A percentile compares a stretch with the other conserved stretches of the same genome.
Conservation (phyloP, 2,329 filamentous ascomycete genomes). For the Arachnomyces sp. region DNA sequence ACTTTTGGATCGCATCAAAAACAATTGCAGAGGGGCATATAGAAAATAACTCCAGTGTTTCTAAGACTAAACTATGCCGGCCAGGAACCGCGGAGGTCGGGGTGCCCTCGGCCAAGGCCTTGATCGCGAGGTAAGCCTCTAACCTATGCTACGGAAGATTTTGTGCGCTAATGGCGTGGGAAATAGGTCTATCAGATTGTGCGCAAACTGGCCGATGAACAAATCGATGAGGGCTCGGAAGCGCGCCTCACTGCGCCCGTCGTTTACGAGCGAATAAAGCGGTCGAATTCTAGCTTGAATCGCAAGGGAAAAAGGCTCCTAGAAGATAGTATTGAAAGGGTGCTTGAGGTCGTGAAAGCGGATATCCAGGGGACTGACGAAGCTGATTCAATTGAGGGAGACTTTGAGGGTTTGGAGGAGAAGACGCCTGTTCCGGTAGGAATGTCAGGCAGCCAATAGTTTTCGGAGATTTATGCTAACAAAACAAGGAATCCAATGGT, state of each 20-base stretch:
- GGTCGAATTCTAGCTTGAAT: conserved; percentile 79
- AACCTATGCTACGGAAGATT: neutral
- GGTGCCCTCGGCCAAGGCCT: conserved; percentile 48
- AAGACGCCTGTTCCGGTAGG: conserved; percentile 24
- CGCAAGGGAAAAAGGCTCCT: conserved; percentile 73
- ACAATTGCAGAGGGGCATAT: conserved; percentile 9
- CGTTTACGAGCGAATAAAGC: conserved; percentile 73
- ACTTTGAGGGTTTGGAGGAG: conserved; percentile 44
- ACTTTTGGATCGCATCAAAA: neutral
- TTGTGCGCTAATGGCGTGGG: conserved; percentile 1
- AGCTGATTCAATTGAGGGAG: conserved; percentile 42
- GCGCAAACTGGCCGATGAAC: conserved; percentile 65
- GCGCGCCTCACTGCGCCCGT: conserved; percentile 50
- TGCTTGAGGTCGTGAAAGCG: conserved; percentile 62
- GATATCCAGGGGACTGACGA: conserved; percentile 53
- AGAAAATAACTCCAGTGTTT: conserved; percentile 8
- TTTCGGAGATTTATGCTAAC: neutral
- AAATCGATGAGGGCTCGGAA: conserved; percentile 42
- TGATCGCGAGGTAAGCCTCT: conserved; percentile 52
- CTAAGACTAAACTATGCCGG: conserved; percentile 27
- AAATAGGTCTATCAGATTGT: conserved; percentile 66
- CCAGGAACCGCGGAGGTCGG: conserved; percentile 34
- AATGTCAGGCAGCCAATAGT: neutral
- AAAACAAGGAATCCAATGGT: conserved; percentile 46
- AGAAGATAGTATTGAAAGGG: conserved; percentile 78